Percentiles rank a stretch among this genome's conserved stretches.
Evolutionary conservation across 352 stramenopile genomes (phyloP).

Genomic region (Phytopythium mirpurense): DNA sequence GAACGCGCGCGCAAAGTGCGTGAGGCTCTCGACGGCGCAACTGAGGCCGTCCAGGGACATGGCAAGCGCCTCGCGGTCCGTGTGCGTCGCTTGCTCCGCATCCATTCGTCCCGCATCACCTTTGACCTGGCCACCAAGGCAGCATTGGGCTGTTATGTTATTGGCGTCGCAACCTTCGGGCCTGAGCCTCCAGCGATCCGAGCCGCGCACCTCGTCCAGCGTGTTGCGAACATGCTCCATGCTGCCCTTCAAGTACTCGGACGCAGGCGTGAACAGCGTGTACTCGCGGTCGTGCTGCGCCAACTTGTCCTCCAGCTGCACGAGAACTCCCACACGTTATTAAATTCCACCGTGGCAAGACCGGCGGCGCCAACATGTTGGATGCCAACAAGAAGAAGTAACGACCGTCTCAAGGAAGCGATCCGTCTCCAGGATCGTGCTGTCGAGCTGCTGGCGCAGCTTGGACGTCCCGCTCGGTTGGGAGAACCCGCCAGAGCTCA

Average conservation of each 20-base stretch:
- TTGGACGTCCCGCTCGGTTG: not conserved
- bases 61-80: constrained; percentile 6
- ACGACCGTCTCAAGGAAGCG: not conserved
- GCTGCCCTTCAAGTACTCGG: constrained; percentile 1
- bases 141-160: too few relatives aligned
- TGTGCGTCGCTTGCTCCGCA: not conserved
- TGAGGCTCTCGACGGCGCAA: constrained; percentile 3
- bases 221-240: not conserved
- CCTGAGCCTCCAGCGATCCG: too few relatives aligned
- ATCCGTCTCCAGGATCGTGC: not conserved
- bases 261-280: constrained; percentile 1
- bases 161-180: too few relatives aligned
- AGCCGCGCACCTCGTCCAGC: not conserved
- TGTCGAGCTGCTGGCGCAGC: not conserved
- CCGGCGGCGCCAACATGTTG: too few relatives aligned
- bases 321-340: too few relatives aligned
- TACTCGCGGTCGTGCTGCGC: not conserved
- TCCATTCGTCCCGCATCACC: not conserved
- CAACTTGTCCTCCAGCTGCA: constrained; percentile 1
- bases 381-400: too few relatives aligned
- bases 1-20: constrained; percentile 1
- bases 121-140: constrained; percentile 1
- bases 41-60: not conserved
- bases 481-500: not conserved
- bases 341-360: too few relatives aligned